Evolutionary conservation across 2,329 filamentous ascomycete genomes (phyloP).

Genomic region (Pseudopithomyces maydicus): DNA sequence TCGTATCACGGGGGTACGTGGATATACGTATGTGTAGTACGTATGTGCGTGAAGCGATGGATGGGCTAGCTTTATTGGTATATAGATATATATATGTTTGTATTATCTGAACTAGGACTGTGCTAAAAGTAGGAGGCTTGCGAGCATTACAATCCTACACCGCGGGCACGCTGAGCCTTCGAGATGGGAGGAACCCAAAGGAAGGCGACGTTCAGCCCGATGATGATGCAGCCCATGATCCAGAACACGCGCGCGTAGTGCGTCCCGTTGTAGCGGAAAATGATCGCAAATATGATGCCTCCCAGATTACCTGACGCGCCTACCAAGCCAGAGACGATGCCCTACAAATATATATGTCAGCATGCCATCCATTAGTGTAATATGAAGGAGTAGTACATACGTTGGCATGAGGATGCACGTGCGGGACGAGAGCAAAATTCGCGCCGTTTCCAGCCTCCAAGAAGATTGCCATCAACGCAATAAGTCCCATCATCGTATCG

Average conservation of each 20-base stretch:
- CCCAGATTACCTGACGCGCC: conserved; percentile 84
- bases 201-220: conserved; percentile 71
- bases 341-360: conserved; percentile 31
- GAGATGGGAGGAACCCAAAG: conserved; percentile 66
- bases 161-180: conserved; percentile 50
- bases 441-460: conserved; percentile 84
- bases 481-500: conserved; percentile 73
- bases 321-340: conserved; percentile 73
- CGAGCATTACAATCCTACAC: conserved; percentile 12
- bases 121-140: no score
- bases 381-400: conserved; percentile 44
- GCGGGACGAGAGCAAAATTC: conserved; percentile 84
- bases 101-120: no score
- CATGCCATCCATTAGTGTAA: background rate
- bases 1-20: no score
- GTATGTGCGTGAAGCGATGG: no score
- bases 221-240: conserved; percentile 74
- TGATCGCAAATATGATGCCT: conserved; percentile 81
- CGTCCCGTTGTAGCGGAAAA: conserved; percentile 75
- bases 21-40: no score
- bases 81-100: no score
- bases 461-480: conserved; percentile 80
- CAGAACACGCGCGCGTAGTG: conserved; percentile 75
- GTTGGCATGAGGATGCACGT: conserved; percentile 83
- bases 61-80: no score